Evolutionary conservation across 75 land plant species (phyloP).

Genomic region (Larix kaempferi): DNA sequence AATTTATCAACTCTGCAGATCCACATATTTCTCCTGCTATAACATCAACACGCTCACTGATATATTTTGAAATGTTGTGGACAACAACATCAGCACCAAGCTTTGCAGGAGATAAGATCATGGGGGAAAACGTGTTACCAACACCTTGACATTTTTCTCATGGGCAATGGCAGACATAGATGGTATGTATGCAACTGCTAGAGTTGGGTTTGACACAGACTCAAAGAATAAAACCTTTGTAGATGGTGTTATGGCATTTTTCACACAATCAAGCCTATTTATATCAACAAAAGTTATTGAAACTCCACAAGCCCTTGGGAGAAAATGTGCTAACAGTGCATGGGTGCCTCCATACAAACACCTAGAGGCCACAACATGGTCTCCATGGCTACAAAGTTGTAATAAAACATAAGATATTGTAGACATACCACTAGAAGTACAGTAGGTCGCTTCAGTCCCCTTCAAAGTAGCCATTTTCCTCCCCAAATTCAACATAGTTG

Average conservation of each 20-base stretch:
- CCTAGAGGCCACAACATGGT: constrained; percentile 35
- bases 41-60: constrained; percentile 15
- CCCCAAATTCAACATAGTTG: no score
- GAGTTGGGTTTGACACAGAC: constrained; percentile 13
- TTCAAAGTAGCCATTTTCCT: no score
- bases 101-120: constrained; percentile 29
- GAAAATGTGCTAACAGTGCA: constrained; percentile 34
- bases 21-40: constrained; percentile 42
- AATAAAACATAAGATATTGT: background rate
- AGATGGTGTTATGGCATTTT: constrained; percentile 8
- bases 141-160: constrained; percentile 16
- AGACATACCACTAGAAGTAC: constrained; percentile 6
- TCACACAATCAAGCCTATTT: background rate
- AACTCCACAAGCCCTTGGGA: constrained; percentile 29
- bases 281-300: constrained; percentile 36
- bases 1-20: constrained; percentile 22
- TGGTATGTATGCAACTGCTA: constrained; percentile 11
- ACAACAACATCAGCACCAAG: constrained; percentile 41
- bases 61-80: constrained; percentile 39
- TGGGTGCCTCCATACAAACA: constrained; percentile 42
- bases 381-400: constrained; percentile 39
- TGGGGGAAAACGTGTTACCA: constrained; percentile 4
- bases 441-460: no score
- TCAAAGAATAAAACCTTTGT: constrained; percentile 36
- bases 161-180: constrained; percentile 25